A percentile compares a stretch with the other conserved stretches of the same genome.
phyloP scores from a whole-genome alignment of 2,329 filamentous ascomycete genomes.

The Phymatotrichopsis omnivora region DNA sequence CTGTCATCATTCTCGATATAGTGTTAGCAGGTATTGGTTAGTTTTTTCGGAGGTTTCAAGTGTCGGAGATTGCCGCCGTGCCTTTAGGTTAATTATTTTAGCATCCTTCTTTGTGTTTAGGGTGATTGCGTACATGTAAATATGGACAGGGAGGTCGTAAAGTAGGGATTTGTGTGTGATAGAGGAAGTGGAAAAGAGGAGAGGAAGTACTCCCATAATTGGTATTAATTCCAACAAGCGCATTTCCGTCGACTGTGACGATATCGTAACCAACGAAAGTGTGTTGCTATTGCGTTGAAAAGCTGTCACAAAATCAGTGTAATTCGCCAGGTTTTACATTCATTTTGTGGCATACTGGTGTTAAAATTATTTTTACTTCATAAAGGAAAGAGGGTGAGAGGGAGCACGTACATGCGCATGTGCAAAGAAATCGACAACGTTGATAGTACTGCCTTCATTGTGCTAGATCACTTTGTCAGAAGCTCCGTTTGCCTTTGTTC shows the following conservation, averaged over 20 bases:
- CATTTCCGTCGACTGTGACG: conserved; percentile 36
- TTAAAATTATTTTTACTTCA: too few relatives aligned
- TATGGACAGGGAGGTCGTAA: not conserved
- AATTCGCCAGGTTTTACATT: too few relatives aligned
- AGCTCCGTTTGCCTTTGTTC: conserved; percentile 42
- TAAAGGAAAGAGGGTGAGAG: too few relatives aligned
- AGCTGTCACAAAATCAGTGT: conserved; percentile 45
- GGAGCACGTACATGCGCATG: too few relatives aligned
- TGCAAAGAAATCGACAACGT: conserved; percentile 29
- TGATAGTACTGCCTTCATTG: conserved; percentile 41
- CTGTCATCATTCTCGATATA: conserved; percentile 22
- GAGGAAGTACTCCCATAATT: conserved; percentile 33
- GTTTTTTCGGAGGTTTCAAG: conserved; percentile 24
- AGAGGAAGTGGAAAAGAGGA: not conserved
- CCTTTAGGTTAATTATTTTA: too few relatives aligned
- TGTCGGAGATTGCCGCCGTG: conserved; percentile 29
- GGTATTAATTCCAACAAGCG: conserved; percentile 39
- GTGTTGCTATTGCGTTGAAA: conserved; percentile 34
- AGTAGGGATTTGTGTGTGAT: too few relatives aligned
- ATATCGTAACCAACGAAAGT: conserved; percentile 29
- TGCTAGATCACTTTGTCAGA: conserved; percentile 42
- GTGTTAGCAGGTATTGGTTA: conserved; percentile 18
- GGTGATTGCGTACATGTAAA: too few relatives aligned
- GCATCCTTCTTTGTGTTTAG: too few relatives aligned
- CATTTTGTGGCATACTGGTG: too few relatives aligned